A percentile compares a stretch with the other conserved stretches of the same genome.
Evolutionary conservation across 169 alveolate genomes (phyloP).

Genomic region (Plasmodium knowlesi): DNA sequence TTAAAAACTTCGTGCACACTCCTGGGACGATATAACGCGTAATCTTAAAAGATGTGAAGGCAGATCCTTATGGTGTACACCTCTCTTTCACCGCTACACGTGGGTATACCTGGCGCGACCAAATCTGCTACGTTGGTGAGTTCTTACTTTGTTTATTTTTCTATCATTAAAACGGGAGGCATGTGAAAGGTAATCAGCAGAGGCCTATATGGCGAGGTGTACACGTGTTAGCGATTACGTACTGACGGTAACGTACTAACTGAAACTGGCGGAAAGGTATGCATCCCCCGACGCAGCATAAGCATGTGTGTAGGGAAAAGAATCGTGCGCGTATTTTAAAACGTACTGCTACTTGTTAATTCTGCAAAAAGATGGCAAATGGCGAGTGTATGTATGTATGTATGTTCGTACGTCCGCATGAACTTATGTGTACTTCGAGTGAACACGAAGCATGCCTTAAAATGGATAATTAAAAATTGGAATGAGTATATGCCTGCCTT

Average conservation of each 20-base stretch:
- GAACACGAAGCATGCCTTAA: neutral
- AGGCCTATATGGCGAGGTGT: neutral
- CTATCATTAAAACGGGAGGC: neutral
- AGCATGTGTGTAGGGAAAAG: neutral
- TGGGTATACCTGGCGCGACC: neutral
- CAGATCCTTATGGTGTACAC: neutral
- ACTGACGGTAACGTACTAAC: neutral
- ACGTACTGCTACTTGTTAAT: neutral
- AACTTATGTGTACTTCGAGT: neutral
- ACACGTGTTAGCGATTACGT: neutral
- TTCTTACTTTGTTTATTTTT: neutral
- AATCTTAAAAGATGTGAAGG: neutral
- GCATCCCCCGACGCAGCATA: neutral
- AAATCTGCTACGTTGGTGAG: neutral
- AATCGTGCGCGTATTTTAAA: neutral
- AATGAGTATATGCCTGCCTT: neutral
- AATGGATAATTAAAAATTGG: no score
- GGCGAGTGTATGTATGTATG: neutral
- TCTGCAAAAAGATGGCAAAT: neutral
- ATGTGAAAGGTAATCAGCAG: neutral
- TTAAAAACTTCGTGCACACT: neutral
- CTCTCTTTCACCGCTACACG: neutral
- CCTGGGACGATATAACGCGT: neutral
- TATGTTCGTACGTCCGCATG: neutral
- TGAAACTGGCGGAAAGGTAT: neutral